Evolutionary conservation across 75 land plant species (phyloP), one percentile per base, ranked within the genome.

Genomic region (Cryptomeria japonica): DNA sequence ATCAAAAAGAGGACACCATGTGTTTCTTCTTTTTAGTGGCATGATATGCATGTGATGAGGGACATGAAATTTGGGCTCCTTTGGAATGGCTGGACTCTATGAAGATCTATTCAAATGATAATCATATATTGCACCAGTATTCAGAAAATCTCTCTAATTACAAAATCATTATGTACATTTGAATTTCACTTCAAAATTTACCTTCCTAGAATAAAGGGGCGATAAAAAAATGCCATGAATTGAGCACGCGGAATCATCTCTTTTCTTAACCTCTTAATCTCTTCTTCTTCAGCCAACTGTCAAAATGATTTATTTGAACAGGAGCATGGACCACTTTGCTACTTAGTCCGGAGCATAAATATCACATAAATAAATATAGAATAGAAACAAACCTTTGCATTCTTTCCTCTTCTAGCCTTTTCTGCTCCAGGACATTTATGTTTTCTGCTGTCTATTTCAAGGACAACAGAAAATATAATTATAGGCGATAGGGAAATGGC

Each of bases 201-300:
- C 99, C 96, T 94, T 92, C 88, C 89, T 6, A 97, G 99, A 73
- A 97, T 89, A 84, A 98, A 98, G 34, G 99, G 99, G 56, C 97
- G 88, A 73, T 98, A 97, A 87, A 98, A 98, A 86, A 94, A 98
- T 7, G 99, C 99, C 99, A 98, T 98, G 1, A 97, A 96, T 49
- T 97, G 97, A 80, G 99, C 99, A 86, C 89, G 95, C 22, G 99
- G 99, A 77, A 98, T 95, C 86, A 97, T 93, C 89, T 95, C 96
- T 88, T 90, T 94, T 86, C 99, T 92, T 84, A 98, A 75, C 87
- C 95, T 94, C 86, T 86, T 94, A 32, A 95, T 90, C 87, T 97
- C 99, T 86, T 97, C 99, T 76, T 96, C 96, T 88, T 98, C 99
- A 18, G 88, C 96, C 84, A 96, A 38, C 99, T 98, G 92, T 76